These are phyloP conservation scores for Conringia planisiliqua DNA, from an alignment of 345 rosid species.

Conservation along the genomic window DNA sequence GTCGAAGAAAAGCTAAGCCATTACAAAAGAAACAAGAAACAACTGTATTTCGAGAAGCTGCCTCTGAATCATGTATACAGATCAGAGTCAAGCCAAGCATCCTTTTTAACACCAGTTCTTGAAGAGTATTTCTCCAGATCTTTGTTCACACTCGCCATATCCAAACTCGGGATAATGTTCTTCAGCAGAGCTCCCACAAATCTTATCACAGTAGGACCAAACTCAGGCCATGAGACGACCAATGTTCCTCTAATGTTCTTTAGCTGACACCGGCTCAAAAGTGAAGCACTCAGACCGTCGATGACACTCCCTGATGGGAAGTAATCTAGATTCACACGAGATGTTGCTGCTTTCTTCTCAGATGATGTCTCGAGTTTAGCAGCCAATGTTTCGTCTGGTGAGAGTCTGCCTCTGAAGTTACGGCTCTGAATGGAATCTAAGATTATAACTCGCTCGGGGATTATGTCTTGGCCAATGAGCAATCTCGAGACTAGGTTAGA, in stretches of 20 bases:
- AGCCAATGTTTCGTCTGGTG: slow-evolving; percentile 63
- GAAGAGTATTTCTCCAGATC: slow-evolving; percentile 26
- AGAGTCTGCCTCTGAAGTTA: slow-evolving; percentile 75
- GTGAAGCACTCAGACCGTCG: slow-evolving; percentile 84
- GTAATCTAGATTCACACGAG: slow-evolving; percentile 56
- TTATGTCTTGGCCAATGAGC: slow-evolving; percentile 57
- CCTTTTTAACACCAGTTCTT: slow-evolving; percentile 24
- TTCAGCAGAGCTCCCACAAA: slow-evolving; percentile 46
- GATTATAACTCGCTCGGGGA: slow-evolving; percentile 67
- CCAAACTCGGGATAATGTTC: slow-evolving; percentile 46
- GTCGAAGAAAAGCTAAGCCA: neutral
- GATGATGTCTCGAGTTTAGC: slow-evolving; percentile 78
- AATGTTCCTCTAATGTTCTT: slow-evolving; percentile 67
- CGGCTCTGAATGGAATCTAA: slow-evolving; percentile 73
- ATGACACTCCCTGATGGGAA: slow-evolving; percentile 87
- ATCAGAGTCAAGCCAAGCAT: slow-evolving; percentile 29
- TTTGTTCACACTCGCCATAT: slow-evolving; percentile 21
- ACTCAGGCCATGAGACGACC: slow-evolving; percentile 78
- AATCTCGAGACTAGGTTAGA: slow-evolving; percentile 61
- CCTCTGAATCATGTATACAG: slow-evolving; percentile 29
- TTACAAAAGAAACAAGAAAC: neutral
- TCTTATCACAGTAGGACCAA: slow-evolving; percentile 48
- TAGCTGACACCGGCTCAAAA: slow-evolving; percentile 69
- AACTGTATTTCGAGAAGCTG: neutral
- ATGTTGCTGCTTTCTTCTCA: slow-evolving; percentile 45